These are phyloP conservation scores for Cystoderma amianthinum DNA, from an alignment of 768 basidiomycete species.

Conservation along the genomic window DNA sequence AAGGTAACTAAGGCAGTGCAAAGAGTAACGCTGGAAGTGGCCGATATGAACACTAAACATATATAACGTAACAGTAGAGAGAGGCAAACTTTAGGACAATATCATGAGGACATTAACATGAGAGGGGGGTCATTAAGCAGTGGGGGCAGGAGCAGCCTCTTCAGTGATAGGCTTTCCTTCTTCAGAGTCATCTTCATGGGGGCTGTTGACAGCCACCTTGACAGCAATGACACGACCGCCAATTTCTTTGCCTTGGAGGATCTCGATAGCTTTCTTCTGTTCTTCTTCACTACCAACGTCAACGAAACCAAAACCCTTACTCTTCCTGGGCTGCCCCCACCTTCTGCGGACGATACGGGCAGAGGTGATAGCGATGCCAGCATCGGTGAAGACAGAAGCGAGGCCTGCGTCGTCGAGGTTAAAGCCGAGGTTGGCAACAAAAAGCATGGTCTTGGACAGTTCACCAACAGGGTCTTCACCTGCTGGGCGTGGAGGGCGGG, in stretches of 20 bases:
- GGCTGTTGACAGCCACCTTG: slow-evolving; percentile 91
- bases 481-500: slow-evolving; percentile 57
- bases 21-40: slow-evolving; percentile 11
- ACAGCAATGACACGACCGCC: slow-evolving; percentile 83
- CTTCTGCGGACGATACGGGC: slow-evolving; percentile 87
- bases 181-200: slow-evolving; percentile 49
- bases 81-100: slow-evolving; percentile 13
- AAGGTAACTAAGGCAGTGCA: slow-evolving; percentile 19
- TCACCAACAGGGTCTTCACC: slow-evolving; percentile 85
- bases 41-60: no score
- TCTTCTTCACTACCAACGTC: slow-evolving; percentile 86
- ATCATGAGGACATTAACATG: slow-evolving; percentile 12
- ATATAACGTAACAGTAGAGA: slow-evolving; percentile 13
- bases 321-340: slow-evolving; percentile 78
- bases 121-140: slow-evolving; percentile 18
- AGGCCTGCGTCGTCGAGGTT: slow-evolving; percentile 83
- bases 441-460: slow-evolving; percentile 84
- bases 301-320: slow-evolving; percentile 98
- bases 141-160: slow-evolving; percentile 14
- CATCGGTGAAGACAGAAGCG: slow-evolving; percentile 77
- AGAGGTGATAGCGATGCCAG: slow-evolving; percentile 72
- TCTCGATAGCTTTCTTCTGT: slow-evolving; percentile 87
- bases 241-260: slow-evolving; percentile 83
- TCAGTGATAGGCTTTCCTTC: slow-evolving; percentile 23
- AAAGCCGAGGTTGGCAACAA: slow-evolving; percentile 98